Evolutionary conservation across 1,139 yeast genomes (phyloP), one percentile per base, ranked within the genome.

Genomic region (Pichia sp.): DNA sequence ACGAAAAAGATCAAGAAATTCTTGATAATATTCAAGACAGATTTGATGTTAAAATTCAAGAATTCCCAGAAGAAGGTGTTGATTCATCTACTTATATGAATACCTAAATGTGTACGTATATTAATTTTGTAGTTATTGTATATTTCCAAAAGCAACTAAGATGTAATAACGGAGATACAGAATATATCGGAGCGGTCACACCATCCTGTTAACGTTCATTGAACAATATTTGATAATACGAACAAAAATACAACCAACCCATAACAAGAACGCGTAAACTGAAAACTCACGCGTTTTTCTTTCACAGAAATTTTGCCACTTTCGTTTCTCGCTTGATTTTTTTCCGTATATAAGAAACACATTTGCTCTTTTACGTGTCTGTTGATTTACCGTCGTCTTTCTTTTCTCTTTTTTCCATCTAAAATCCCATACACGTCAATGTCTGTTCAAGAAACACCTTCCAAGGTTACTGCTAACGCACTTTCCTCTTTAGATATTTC

Each of bases 11-110:
- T 68, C 90, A 89, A 71, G 89, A 86, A 74, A 88, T 91, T 50
- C 80, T 95, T 71, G 89, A 81, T 67, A 87, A 89, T 75, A 93
- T 93, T 66, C 99, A 93, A 78, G 95, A 90, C 63, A 85, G 99
- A 74, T 93, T 93, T 73, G 98, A 93, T 71, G 99, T 93, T 62
- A 88, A 90, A 76, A 84, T 91, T 67, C 78, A 90, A 58, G 95
- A 87, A 63, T 91, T 89, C 84, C 99, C 99, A 58, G 98, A 87
- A 69, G 98, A 89, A 71, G 98, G 98, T 72, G 91, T 93, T 66
- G 99, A 93, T 71, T 93, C 98, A 64, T 85, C 96, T 56, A 89
- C 97, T 64, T 93, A 93, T 76, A 90, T 93, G 96, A 93, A 91
- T 83, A 87, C 96, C 63, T 91, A 43, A 14, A 36, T 36, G 41